Percentiles rank a stretch among this genome's conserved stretches.
Conservation (phyloP, 768 basidiomycete species). For the Tulasnella sp. region DNA sequence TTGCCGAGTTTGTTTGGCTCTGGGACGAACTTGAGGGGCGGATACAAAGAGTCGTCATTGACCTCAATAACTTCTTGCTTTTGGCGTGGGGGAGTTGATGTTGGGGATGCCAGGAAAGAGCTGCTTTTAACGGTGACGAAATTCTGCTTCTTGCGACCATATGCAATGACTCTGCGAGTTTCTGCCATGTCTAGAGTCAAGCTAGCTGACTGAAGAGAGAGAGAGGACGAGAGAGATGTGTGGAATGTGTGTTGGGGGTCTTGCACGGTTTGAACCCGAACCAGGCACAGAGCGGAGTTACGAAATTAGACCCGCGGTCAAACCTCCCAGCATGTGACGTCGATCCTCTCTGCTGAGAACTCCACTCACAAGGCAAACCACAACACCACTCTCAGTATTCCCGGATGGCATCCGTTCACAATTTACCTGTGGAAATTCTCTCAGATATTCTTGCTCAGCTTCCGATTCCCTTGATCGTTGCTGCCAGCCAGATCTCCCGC, state of each 20-base stretch:
- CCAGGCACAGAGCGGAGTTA: neutral
- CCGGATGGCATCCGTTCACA: neutral
- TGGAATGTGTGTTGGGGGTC: neutral
- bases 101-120: neutral
- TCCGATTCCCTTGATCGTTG: slow-evolving; percentile 52
- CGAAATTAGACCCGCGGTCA: neutral
- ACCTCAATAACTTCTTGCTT: slow-evolving; percentile 15
- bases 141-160: slow-evolving; percentile 31
- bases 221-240: no score
- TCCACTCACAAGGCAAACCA: neutral
- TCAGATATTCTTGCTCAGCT: slow-evolving; percentile 52
- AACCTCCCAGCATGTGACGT: slow-evolving; percentile 6
- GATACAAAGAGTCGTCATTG: slow-evolving; percentile 26
- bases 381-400: neutral
- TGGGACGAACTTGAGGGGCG: slow-evolving; percentile 28
- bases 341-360: neutral
- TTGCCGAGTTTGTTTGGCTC: neutral
- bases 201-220: neutral
- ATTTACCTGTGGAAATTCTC: slow-evolving; percentile 18
- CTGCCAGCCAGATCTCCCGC: slow-evolving; percentile 52
- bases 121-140: slow-evolving; percentile 26
- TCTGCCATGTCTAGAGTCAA: neutral
- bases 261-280: neutral
- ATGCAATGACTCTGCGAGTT: slow-evolving; percentile 28
- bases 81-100: neutral